phyloP scores from a whole-genome alignment of 305 asterid genomes.

The Solanum aculeatissimum region DNA sequence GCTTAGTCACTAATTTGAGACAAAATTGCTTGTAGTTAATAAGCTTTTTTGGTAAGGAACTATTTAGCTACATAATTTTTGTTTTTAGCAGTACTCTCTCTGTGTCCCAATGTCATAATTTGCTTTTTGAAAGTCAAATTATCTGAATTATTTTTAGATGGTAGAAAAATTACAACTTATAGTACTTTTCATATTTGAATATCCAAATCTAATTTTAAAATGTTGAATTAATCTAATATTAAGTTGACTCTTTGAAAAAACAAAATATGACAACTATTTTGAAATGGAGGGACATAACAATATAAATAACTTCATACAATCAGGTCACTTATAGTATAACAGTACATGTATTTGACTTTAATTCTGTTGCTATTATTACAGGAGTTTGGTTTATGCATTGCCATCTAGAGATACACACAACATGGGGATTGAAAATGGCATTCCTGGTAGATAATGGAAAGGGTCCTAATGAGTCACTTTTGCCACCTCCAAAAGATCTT shows the following conservation, averaged over 20 bases:
- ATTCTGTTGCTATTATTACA: neutral
- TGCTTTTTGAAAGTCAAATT: neutral
- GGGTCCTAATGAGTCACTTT: slow-evolving; percentile 45
- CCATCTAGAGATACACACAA: slow-evolving; percentile 76
- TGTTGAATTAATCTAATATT: neutral
- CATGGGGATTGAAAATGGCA: slow-evolving; percentile 89
- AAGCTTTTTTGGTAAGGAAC: neutral
- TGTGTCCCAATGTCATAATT: neutral
- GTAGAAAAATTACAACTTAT: neutral
- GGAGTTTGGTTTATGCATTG: slow-evolving; percentile 92
- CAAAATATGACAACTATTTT: neutral
- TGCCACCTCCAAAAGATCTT: slow-evolving; percentile 78
- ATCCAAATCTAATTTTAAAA: neutral
- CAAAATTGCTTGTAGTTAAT: neutral
- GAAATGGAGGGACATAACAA: neutral
- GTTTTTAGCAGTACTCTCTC: neutral
- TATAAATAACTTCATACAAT: neutral
- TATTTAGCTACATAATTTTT: neutral
- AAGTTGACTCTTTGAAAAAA: neutral
- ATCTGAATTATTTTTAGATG: neutral
- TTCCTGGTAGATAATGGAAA: slow-evolving; percentile 79
- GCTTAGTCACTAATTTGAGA: neutral
- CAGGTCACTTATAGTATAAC: neutral
- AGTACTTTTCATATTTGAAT: neutral
- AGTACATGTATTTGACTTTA: neutral